A percentile compares a stretch with the other conserved stretches of the same genome.
Evolutionary conservation across 1,284 basidiomycete species (phyloP).

Genomic region (Trametes versicolor): DNA sequence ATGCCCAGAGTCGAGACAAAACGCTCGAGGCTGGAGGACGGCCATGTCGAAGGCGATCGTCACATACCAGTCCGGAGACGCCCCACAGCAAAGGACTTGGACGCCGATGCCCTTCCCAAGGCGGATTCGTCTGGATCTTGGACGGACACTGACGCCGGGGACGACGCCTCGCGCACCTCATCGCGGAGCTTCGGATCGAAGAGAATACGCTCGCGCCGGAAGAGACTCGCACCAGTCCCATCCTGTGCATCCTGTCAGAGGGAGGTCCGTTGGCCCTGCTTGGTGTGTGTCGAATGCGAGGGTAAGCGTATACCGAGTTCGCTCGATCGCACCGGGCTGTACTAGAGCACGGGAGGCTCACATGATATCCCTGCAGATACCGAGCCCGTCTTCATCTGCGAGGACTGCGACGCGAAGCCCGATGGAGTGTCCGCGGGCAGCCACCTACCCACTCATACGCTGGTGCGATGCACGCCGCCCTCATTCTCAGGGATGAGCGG

Average conservation of each 20-base stretch:
- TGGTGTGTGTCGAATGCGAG: not conserved
- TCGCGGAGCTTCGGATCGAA: not conserved
- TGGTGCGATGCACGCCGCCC: conserved; percentile 2
- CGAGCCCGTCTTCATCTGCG: conserved; percentile 1
- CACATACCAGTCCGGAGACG: not conserved
- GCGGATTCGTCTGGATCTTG: not conserved
- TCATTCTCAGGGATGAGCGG: not conserved
- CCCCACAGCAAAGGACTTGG: no score
- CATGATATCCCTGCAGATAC: not conserved
- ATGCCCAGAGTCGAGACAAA: not conserved
- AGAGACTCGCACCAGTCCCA: not conserved
- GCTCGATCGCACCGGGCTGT: not conserved
- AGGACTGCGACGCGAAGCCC: not conserved
- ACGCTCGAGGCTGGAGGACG: not conserved
- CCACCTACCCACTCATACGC: not conserved
- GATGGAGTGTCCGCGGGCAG: not conserved
- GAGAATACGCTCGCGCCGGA: not conserved
- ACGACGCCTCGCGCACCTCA: no score
- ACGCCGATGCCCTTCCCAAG: not conserved
- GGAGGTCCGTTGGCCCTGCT: not conserved
- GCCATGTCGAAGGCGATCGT: not conserved
- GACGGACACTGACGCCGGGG: not conserved
- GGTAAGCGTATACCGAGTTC: not conserved
- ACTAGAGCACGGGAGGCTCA: not conserved
- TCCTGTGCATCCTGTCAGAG: not conserved